phyloP scores from a whole-genome alignment of 495 filamentous ascomycete genomes.

The Tuber brumale region DNA sequence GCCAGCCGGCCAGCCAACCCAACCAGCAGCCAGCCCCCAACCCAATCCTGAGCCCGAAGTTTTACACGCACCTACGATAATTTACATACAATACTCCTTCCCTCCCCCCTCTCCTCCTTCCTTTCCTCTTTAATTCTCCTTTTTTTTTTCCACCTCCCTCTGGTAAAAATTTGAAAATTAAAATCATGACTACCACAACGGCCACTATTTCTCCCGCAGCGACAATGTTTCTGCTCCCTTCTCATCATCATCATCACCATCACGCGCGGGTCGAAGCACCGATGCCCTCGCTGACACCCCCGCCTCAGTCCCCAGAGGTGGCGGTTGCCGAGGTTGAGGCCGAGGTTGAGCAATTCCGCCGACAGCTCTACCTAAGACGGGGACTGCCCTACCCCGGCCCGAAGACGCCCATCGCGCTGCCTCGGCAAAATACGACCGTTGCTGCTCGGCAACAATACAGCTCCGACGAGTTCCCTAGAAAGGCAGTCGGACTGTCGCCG shows the following conservation, averaged over 20 bases:
- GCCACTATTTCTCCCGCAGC: neutral
- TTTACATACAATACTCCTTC: conserved; percentile 1
- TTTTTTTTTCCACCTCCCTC: neutral
- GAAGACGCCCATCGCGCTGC: conserved; percentile 5
- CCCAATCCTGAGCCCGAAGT: neutral
- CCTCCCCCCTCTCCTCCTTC: neutral
- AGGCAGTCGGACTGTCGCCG: neutral
- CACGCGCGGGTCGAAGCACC: neutral
- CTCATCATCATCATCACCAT: conserved; percentile 1
- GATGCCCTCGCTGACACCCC: neutral
- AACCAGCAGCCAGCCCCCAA: neutral
- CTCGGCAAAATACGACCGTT: neutral
- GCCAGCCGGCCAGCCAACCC: neutral
- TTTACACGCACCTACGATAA: conserved; percentile 1
- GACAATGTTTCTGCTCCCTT: neutral
- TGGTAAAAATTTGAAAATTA: neutral
- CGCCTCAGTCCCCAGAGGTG: conserved; percentile 22
- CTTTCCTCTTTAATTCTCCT: neutral
- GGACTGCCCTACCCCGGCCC: conserved; percentile 30
- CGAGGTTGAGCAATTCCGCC: conserved; percentile 25
- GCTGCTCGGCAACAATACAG: neutral
- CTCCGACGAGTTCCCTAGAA: neutral
- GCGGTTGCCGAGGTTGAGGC: conserved; percentile 31
- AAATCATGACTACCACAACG: conserved; percentile 1
- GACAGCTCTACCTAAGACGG: conserved; percentile 26